Percentiles rank a stretch among this genome's conserved stretches.
Conservation (phyloP, 306 rosid genomes). For the Cotoneaster glaucophyllus region DNA sequence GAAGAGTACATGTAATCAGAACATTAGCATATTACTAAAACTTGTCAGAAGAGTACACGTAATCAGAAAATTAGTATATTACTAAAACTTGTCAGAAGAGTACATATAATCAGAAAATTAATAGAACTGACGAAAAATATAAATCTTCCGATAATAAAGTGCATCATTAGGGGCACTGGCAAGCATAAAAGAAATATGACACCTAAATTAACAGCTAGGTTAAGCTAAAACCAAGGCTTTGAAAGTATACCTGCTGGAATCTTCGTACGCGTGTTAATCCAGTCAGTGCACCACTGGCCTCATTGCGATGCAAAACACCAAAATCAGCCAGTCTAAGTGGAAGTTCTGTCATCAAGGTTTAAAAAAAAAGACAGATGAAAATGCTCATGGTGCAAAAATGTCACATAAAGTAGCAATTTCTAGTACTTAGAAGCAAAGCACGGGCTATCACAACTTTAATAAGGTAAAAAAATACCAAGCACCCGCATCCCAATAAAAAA, state of each 20-base stretch:
- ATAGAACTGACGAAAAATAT: background rate
- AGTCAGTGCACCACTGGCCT: conserved; percentile 97
- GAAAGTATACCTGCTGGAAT: conserved; percentile 78
- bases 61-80: background rate
- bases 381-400: background rate
- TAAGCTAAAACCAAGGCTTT: background rate
- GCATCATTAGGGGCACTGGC: background rate
- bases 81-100: conserved; percentile 25
- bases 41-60: conserved; percentile 11
- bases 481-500: background rate
- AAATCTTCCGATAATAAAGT: background rate
- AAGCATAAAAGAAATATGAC: background rate
- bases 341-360: conserved; percentile 52
- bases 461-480: background rate
- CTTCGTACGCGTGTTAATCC: conserved; percentile 95
- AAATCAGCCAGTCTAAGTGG: conserved; percentile 96
- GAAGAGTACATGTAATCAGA: background rate
- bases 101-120: background rate
- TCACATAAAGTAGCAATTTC: background rate
- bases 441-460: background rate
- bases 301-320: conserved; percentile 97
- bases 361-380: background rate
- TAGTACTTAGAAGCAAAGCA: background rate
- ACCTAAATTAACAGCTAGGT: background rate
- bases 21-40: conserved; percentile 11